These are phyloP conservation scores for Cladobotryum mycophilum DNA, from an alignment of 2,329 filamentous ascomycete genomes.

Conservation along the genomic window DNA sequence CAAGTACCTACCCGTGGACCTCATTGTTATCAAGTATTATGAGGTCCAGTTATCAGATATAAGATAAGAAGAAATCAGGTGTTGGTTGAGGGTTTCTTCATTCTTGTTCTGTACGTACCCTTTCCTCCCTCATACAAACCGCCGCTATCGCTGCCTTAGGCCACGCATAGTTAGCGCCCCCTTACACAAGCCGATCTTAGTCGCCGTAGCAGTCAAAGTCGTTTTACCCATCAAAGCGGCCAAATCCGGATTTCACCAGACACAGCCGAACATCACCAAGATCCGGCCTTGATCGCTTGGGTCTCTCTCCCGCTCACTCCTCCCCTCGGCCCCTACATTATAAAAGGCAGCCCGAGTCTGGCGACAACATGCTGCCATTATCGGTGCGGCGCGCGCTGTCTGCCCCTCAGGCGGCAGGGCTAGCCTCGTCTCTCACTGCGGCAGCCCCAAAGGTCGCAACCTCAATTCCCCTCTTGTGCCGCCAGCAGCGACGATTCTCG, in stretches of 20 bases:
- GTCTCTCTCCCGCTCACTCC: conserved; percentile 14
- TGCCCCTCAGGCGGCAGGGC: conserved; percentile 37
- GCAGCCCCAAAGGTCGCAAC: conserved; percentile 34
- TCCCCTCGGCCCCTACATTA: conserved; percentile 3
- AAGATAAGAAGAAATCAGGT: too few relatives aligned
- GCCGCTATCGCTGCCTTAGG: conserved; percentile 30
- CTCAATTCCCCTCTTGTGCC: conserved; percentile 29
- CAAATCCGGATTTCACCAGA: conserved; percentile 31
- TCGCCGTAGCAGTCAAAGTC: conserved; percentile 20
- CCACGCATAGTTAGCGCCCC: conserved; percentile 16
- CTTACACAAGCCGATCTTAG: conserved; percentile 6
- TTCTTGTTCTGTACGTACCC: too few relatives aligned
- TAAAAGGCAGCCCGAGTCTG: conserved; percentile 15
- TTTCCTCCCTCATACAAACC: too few relatives aligned
- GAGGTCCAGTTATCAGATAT: too few relatives aligned
- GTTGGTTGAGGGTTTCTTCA: too few relatives aligned
- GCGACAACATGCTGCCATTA: conserved; percentile 45
- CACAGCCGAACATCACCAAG: conserved; percentile 28
- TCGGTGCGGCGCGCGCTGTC: conserved; percentile 51
- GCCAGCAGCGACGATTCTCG: conserved; percentile 50
- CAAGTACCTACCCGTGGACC: too few relatives aligned
- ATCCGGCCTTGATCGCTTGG: conserved; percentile 22
- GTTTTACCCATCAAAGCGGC: conserved; percentile 29
- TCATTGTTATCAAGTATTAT: too few relatives aligned
- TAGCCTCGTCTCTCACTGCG: conserved; percentile 38